These are phyloP conservation scores for Didymella segeticola DNA, from an alignment of 2,329 filamentous ascomycete genomes.

Conservation along the genomic window DNA sequence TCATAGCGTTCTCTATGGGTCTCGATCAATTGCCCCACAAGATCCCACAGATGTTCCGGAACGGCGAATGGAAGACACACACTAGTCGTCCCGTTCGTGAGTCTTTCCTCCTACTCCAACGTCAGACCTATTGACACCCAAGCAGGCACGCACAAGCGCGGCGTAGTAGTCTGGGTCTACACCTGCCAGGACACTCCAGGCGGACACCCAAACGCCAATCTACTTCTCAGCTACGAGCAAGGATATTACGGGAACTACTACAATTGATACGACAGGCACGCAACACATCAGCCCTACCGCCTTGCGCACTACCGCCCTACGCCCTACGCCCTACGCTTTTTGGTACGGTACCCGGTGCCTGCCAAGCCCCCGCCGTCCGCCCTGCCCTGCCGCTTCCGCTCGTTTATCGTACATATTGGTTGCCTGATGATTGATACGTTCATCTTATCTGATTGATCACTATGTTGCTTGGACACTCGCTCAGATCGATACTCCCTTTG, in stretches of 20 bases:
- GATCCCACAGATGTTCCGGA: constrained; percentile 26
- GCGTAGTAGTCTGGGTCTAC: constrained; percentile 38
- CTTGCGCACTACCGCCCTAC: too few relatives aligned
- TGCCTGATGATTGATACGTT: constrained; percentile 3
- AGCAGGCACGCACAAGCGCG: constrained; percentile 30
- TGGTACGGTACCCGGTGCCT: neutral
- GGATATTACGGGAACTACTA: neutral
- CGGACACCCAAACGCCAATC: neutral
- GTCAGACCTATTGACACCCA: neutral
- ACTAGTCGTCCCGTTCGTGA: neutral
- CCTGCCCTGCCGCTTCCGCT: neutral
- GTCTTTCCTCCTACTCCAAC: neutral
- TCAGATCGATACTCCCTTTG: neutral
- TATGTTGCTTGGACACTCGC: neutral
- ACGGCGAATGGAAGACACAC: constrained; percentile 28
- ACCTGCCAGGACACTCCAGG: neutral
- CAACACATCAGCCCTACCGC: neutral
- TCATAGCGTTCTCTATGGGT: constrained; percentile 37
- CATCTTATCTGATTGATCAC: neutral
- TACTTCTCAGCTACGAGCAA: neutral
- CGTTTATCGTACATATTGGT: neutral
- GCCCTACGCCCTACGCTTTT: neutral
- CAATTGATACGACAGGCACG: neutral
- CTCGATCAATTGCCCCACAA: constrained; percentile 4
- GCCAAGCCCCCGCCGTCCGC: constrained; percentile 1